Evolutionary conservation across 2,329 filamentous ascomycete species (phyloP), one percentile per base, ranked within the genome.

Genomic region (Paracoccidioides brasiliensis): DNA sequence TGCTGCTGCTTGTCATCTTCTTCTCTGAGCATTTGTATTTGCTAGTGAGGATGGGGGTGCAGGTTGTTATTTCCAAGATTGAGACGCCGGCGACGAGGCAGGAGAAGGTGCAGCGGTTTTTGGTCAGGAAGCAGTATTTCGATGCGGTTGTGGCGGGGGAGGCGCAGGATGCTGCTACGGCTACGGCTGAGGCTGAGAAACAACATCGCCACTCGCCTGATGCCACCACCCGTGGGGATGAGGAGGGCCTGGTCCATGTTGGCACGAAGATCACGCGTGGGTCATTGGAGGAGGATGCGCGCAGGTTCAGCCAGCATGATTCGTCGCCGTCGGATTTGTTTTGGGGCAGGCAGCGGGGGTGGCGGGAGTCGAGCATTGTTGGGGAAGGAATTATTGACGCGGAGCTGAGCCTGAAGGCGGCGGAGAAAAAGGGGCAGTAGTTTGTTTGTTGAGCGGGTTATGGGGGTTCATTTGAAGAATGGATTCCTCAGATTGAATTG

Each of bases 11-110:
- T 15, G 82, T 84, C 22, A 84, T 98, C 56, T 80, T 97, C 63
- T 80, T 94, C 62, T 84, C 88, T 0, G 93, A 98, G 68, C 91
- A 98, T 67, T 73, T 90, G 14, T 97, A 95, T 68, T 80, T 98
- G n/a, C 75, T 83, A 2, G 79, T 88, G 1, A 84, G 90, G 64
- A 78, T 84, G 58, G 79, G 78, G 0, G 86, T 96, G 4, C 81
- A 84, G 43, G 80, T 82, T 54, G 83, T 84, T 3, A 80, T 98
- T 63, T 77, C 76, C 57, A 93, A 90, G 68, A 74, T 96, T 54
- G 90, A 97, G 64, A 90, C 85, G 49, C 88, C 88, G 0, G 90
- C 90, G 0, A 76, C 90, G 56, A 88, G 94, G 64, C 90, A 89
- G 69, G 90, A 95, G 71, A 81, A 86, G 12, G 82, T 82, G 3